phyloP scores from a whole-genome alignment of 345 rosid genomes.

The Ceriops tagal region DNA sequence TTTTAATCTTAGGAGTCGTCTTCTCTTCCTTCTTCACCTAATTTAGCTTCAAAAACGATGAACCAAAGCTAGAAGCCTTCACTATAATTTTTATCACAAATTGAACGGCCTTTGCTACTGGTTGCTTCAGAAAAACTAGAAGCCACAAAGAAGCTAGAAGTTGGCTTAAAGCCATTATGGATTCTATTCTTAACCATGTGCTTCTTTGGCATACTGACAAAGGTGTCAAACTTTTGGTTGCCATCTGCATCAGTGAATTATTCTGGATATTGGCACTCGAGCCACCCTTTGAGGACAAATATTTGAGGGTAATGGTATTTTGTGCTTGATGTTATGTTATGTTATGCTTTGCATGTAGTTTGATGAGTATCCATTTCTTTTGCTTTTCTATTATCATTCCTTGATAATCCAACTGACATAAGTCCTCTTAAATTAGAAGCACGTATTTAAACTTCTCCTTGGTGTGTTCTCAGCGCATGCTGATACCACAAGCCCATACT shows the following conservation, averaged over 20 bases:
- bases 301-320: slow-evolving; percentile 49
- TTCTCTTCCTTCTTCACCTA: no score
- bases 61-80: no score
- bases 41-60: no score
- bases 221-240: slow-evolving; percentile 67
- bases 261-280: slow-evolving; percentile 84
- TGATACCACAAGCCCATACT: slow-evolving; percentile 64
- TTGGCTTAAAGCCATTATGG: slow-evolving; percentile 46
- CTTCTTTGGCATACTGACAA: slow-evolving; percentile 61
- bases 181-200: slow-evolving; percentile 49
- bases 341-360: slow-evolving; percentile 37
- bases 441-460: slow-evolving; percentile 57
- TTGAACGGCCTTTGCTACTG: slow-evolving; percentile 52
- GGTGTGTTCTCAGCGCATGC: slow-evolving; percentile 60
- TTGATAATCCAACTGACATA: neutral
- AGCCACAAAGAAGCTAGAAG: slow-evolving; percentile 34
- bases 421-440: slow-evolving; percentile 40
- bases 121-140: slow-evolving; percentile 35
- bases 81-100: slow-evolving; percentile 55
- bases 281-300: slow-evolving; percentile 62
- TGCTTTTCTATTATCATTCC: neutral
- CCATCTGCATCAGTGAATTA: slow-evolving; percentile 65
- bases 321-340: slow-evolving; percentile 31
- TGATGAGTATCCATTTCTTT: neutral
- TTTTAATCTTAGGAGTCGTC: no score